These are phyloP conservation scores for Plantago elongata DNA, from an alignment of 257 asterid genomes.

Conservation along the genomic window DNA sequence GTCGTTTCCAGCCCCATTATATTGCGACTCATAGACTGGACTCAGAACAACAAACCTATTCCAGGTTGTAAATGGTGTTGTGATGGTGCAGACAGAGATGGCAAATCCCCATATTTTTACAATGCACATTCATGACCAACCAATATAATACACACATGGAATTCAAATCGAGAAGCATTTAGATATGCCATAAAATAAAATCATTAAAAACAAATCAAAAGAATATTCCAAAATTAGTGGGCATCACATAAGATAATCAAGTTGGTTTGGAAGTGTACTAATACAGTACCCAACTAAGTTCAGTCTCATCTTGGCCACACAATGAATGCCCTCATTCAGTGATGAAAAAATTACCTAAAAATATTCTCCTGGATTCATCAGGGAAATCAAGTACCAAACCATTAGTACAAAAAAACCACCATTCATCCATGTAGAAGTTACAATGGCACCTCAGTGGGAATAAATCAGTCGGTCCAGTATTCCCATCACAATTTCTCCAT, in stretches of 20 bases:
- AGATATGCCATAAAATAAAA: neutral
- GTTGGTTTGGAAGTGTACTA: neutral
- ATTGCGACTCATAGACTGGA: too few species aligned
- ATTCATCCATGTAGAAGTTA: slow-evolving; percentile 20
- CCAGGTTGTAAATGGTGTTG: too few species aligned
- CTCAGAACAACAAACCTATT: too few species aligned
- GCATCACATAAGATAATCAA: neutral
- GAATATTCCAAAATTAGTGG: slow-evolving; percentile 7
- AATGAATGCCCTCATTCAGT: slow-evolving; percentile 26
- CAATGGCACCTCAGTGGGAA: slow-evolving; percentile 22
- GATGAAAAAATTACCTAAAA: slow-evolving; percentile 26
- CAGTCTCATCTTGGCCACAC: slow-evolving; percentile 3
- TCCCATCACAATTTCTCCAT: slow-evolving; percentile 22
- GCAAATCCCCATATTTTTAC: too few species aligned
- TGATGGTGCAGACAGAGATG: too few species aligned
- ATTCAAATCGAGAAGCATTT: neutral
- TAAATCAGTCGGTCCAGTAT: slow-evolving; percentile 20
- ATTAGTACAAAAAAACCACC: slow-evolving; percentile 25
- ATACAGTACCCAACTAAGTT: slow-evolving; percentile 3
- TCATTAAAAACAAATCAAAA: neutral
- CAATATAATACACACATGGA: neutral
- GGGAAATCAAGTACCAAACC: slow-evolving; percentile 30
- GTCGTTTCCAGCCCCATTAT: too few species aligned
- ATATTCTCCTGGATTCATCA: slow-evolving; percentile 24
- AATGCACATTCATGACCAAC: too few species aligned